Percentiles rank a stretch among this genome's conserved stretches.
Conservation (phyloP, 2,329 filamentous ascomycete genomes). For the Sporothrix humicola region DNA sequence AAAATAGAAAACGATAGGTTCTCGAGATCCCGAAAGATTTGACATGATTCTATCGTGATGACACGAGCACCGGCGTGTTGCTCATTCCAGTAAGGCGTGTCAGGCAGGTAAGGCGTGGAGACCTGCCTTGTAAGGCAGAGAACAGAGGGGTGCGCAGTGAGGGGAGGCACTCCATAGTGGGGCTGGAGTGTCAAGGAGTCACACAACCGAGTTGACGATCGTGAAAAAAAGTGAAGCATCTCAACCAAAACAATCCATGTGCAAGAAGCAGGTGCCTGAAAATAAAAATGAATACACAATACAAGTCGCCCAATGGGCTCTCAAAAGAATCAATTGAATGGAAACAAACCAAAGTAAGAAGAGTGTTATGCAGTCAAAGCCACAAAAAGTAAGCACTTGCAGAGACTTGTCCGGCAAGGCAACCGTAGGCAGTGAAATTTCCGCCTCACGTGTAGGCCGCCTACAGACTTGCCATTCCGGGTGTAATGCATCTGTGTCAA, state of each 20-base stretch:
- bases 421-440: constrained; percentile 1
- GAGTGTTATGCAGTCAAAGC: background rate
- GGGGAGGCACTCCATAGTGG: background rate
- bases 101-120: background rate
- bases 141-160: background rate
- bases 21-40: background rate
- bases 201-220: background rate
- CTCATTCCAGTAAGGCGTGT: background rate
- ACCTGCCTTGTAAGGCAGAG: constrained; percentile 17
- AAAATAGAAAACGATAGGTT: background rate
- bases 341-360: background rate
- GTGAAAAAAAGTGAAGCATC: background rate
- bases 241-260: too few species aligned
- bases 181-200: background rate
- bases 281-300: background rate
- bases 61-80: constrained; percentile 1
- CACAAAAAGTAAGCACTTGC: constrained; percentile 22
- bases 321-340: background rate
- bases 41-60: background rate
- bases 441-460: background rate
- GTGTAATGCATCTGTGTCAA: too few species aligned
- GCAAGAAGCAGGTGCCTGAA: background rate
- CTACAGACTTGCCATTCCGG: too few species aligned
- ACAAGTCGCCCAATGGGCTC: background rate
- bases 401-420: background rate